These are phyloP conservation scores for Pyrenula massariospora DNA, from an alignment of 495 filamentous ascomycete species.

Conservation along the genomic window DNA sequence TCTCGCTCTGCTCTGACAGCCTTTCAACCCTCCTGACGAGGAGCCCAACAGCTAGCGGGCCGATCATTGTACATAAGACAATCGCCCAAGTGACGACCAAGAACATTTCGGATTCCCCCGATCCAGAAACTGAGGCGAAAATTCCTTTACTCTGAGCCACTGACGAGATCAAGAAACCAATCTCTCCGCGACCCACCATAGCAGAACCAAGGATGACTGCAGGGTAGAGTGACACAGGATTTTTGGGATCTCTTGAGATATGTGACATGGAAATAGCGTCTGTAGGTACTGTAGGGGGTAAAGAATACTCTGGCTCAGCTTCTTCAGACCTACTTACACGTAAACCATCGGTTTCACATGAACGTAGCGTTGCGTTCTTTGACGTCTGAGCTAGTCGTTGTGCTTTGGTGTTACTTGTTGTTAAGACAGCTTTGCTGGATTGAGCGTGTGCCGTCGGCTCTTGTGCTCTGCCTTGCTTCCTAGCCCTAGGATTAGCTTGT, in stretches of 20 bases:
- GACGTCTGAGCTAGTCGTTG: no score
- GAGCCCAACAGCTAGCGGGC: constrained; percentile 55
- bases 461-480: no score
- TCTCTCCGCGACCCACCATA: constrained; percentile 70
- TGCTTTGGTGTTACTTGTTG: no score
- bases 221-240: constrained; percentile 45
- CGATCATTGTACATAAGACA: constrained; percentile 61
- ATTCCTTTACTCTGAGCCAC: constrained; percentile 48
- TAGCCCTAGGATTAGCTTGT: no score
- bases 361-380: no score
- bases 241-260: constrained; percentile 11
- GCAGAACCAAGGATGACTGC: constrained; percentile 44
- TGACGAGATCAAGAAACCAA: constrained; percentile 67
- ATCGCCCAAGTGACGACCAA: constrained; percentile 66
- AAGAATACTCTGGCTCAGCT: no score
- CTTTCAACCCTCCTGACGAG: constrained; percentile 38
- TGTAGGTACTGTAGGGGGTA: constrained; percentile 18
- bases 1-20: constrained; percentile 15
- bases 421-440: no score
- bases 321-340: no score
- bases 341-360: no score
- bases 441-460: no score
- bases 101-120: constrained; percentile 35
- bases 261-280: no score
- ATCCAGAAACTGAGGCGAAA: constrained; percentile 23